Percentiles rank a stretch among this genome's conserved stretches.
phyloP scores from a whole-genome alignment of 208 protist species.

The Leishmania major region DNA sequence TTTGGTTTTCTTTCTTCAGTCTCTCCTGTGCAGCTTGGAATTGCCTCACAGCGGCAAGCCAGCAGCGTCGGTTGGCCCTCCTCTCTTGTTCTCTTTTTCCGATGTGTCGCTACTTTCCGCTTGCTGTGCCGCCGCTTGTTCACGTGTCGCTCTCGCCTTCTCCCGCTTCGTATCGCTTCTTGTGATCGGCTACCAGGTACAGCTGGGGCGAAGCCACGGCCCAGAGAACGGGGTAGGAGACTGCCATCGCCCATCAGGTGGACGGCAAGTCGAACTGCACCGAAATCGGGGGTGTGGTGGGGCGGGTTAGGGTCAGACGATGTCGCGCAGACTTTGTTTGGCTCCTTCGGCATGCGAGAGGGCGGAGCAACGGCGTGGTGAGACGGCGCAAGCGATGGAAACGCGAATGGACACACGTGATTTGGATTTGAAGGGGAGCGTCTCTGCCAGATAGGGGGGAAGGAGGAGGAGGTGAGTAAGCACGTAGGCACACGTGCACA shows the following conservation, averaged over 20 bases:
- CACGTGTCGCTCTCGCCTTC: neutral
- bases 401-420: neutral
- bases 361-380: neutral
- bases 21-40: neutral
- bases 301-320: neutral
- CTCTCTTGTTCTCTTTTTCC: neutral
- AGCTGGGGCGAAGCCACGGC: neutral
- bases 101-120: neutral
- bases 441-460: conserved; percentile 25
- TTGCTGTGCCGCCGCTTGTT: neutral
- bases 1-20: no score
- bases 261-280: neutral
- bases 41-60: conserved; percentile 24
- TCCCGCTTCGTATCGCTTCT: neutral
- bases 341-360: neutral
- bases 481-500: neutral
- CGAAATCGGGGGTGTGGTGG: neutral
- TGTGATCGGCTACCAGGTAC: neutral
- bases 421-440: neutral
- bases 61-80: conserved; percentile 9
- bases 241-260: neutral
- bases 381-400: neutral
- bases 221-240: neutral
- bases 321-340: neutral
- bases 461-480: conserved; percentile 12